Evolutionary conservation across 2,329 filamentous ascomycete species (phyloP), one percentile per base, ranked within the genome.

Genomic region (Plenodomus tracheiphilus): DNA sequence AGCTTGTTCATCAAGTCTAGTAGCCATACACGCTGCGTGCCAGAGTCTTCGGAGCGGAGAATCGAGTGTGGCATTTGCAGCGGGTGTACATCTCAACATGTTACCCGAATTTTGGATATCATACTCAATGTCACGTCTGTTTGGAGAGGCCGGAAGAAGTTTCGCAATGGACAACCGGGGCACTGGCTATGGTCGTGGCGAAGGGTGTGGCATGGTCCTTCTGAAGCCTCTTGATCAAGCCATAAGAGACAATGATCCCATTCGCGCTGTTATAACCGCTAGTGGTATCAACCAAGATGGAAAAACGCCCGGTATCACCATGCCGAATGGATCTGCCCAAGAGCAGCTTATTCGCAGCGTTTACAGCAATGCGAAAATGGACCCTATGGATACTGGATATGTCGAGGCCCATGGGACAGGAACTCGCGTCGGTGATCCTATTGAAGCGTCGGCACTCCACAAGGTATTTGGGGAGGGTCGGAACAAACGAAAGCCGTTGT

Each of bases 111-210:
- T 60, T 37, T 66, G 50, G 49, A 62, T 66, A 22, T 56, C 53
- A 6, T 56, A 58, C 39, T 61, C 58, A 30, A 62, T 55, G 50
- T 62, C 62, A 9, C 39, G 57, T n/a, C 46, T 64, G 2, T 58
- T 64, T 38, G 57, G 61, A 19, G 53, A 69, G 34, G 62, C 61
- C n/a, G 70, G 72, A 2, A 58, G 55, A 32, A 68, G 56, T 2
- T 63, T 41, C 39, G 64, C 69, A 18, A 74, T 70, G 48, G 84
- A 85, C 56, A 63, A 74, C n/a, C 75, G 76, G 2, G 85, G 82
- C 16, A 59, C 57, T 2, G 86, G 86, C 0, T 88, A 87, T 59
- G 84, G 81, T 0, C 77, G 85, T 32, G 85, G 85, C 1, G 85
- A 88, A 59, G 85, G 85, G 5, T 75, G 82, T 20, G 83, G 78